Evolutionary conservation across 371 early-diverging fungal species (phyloP).

Genomic region (Saksenaea oblongispora): DNA sequence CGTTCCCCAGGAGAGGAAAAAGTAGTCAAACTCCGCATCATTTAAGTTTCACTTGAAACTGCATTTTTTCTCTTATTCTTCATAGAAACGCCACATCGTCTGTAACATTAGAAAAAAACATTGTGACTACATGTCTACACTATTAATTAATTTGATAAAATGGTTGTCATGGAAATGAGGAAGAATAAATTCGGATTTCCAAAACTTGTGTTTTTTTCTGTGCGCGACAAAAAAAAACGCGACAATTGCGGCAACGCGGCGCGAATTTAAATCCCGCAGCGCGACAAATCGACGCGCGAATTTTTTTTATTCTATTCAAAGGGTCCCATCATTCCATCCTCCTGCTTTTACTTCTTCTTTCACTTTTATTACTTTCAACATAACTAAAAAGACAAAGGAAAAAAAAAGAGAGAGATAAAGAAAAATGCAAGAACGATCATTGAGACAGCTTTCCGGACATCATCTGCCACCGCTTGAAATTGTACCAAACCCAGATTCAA

Average conservation of each 20-base stretch:
- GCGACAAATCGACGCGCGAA: slow-evolving; percentile 2
- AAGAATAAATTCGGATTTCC: not conserved
- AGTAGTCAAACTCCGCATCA: slow-evolving; percentile 2
- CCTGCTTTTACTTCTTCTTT: not conserved
- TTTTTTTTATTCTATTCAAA: not conserved
- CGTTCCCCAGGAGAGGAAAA: slow-evolving; percentile 3
- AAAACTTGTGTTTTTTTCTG: not conserved
- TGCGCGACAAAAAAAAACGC: slow-evolving; percentile 6
- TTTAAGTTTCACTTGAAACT: not conserved
- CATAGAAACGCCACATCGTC: not conserved
- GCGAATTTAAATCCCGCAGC: not conserved
- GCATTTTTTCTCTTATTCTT: not conserved
- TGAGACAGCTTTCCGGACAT: slow-evolving; percentile 13
- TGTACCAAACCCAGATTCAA: slow-evolving; percentile 9
- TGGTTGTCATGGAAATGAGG: too few species aligned
- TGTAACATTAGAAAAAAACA: slow-evolving; percentile 7
- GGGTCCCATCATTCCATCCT: slow-evolving; percentile 9
- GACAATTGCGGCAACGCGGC: not conserved
- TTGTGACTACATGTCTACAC: not conserved
- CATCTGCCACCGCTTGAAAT: slow-evolving; percentile 8
- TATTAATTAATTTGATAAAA: too few species aligned
- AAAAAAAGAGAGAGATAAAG: not conserved
- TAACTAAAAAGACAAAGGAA: not conserved
- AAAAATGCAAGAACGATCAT: slow-evolving; percentile 1
- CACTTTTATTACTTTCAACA: slow-evolving; percentile 2